phyloP scores from a whole-genome alignment of 1,284 basidiomycete species.

The Cerioporus squamosus region DNA sequence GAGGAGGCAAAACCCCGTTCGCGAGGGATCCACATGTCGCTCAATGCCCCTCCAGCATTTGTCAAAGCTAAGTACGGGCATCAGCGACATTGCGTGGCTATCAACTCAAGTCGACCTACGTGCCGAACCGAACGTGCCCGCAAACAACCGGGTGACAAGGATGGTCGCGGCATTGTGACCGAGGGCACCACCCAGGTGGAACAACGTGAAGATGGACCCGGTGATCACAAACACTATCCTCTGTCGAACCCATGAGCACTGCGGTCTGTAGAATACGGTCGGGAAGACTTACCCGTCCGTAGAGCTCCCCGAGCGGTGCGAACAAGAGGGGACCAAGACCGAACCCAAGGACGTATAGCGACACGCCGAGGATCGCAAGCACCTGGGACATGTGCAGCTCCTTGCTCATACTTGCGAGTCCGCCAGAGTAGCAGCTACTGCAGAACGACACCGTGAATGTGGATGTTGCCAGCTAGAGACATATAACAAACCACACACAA shows the following conservation, averaged over 20 bases:
- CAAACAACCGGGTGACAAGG: constrained; percentile 61
- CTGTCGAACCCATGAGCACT: constrained; percentile 30
- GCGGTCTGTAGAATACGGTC: neutral
- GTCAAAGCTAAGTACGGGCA: constrained; percentile 49
- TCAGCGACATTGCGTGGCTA: neutral
- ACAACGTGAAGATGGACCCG: constrained; percentile 58
- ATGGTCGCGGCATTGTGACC: constrained; percentile 61
- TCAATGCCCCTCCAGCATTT: constrained; percentile 63
- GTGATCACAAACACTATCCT: constrained; percentile 61
- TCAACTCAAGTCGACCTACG: constrained; percentile 36
- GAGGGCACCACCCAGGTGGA: constrained; percentile 69
- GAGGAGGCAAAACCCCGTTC: constrained; percentile 64
- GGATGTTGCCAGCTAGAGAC: constrained; percentile 28
- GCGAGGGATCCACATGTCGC: constrained; percentile 61
- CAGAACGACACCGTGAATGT: constrained; percentile 69
- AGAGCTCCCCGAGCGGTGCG: constrained; percentile 42
- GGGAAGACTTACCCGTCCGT: constrained; percentile 48
- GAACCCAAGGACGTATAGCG: constrained; percentile 59
- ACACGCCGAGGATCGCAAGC: constrained; percentile 63
- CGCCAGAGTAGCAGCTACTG: constrained; percentile 63
- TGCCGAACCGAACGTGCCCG: constrained; percentile 64
- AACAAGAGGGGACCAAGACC: constrained; percentile 56
- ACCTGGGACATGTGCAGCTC: constrained; percentile 57
- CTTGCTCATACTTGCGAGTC: constrained; percentile 48
- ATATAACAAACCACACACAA: too few species aligned